phyloP scores from a whole-genome alignment of 2,329 filamentous ascomycete genomes.

The Fusarium sp. region DNA sequence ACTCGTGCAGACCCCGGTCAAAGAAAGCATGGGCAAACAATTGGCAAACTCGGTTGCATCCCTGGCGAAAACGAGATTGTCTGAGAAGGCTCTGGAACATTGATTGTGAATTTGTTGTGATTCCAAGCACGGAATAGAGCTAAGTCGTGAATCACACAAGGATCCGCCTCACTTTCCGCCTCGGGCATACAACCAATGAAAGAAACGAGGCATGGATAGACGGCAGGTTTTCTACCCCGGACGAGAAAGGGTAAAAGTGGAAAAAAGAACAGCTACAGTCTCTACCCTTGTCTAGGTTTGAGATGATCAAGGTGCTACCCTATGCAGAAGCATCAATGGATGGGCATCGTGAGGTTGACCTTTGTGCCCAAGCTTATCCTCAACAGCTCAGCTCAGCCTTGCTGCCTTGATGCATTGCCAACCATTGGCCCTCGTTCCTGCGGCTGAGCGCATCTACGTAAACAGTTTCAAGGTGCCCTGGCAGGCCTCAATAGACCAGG shows the following conservation, averaged over 20 bases:
- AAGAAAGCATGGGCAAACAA: neutral
- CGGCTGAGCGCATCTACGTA: conserved; percentile 4
- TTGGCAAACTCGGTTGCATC: neutral
- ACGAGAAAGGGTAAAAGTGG: neutral
- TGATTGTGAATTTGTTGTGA: neutral
- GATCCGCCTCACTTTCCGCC: conserved; percentile 11
- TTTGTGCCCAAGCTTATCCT: conserved; percentile 1
- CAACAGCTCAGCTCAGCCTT: conserved; percentile 22
- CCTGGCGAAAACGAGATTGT: neutral
- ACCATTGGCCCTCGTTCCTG: conserved; percentile 13
- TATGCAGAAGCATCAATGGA: neutral
- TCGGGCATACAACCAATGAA: neutral
- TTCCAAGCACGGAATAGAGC: neutral
- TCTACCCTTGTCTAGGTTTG: neutral
- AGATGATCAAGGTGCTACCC: neutral
- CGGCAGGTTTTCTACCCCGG: neutral
- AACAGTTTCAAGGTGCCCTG: neutral
- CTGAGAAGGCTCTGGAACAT: neutral
- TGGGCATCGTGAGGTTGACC: neutral
- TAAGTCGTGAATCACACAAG: neutral
- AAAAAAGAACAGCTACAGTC: neutral
- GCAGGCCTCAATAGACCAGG: conserved; percentile 18
- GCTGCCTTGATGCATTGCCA: neutral
- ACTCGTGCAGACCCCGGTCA: neutral
- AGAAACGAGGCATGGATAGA: neutral